A percentile compares a stretch with the other conserved stretches of the same genome.
Conservation (phyloP, 106 monocot genomes). For the Dendrobium chrysotoxum region DNA sequence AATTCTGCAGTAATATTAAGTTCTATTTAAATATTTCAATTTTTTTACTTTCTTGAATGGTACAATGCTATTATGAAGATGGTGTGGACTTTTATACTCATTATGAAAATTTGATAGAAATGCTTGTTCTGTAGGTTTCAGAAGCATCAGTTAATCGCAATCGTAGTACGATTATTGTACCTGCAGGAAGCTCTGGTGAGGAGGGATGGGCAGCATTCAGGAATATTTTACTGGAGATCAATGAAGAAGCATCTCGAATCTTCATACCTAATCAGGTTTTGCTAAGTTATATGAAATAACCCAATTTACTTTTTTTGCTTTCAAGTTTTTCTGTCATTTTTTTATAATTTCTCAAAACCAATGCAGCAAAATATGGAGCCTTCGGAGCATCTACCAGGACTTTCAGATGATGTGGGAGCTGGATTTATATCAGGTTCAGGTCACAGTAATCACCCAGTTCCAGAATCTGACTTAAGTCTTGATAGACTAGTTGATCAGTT, state of each 20-base stretch:
- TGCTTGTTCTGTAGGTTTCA: constrained; percentile 36
- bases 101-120: not conserved
- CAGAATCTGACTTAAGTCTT: constrained; percentile 59
- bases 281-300: constrained; percentile 3
- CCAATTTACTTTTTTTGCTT: not conserved
- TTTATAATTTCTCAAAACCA: not conserved
- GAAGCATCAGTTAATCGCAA: constrained; percentile 83
- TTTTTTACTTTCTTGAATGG: not conserved
- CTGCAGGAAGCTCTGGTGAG: constrained; percentile 66
- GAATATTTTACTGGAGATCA: constrained; percentile 76
- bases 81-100: not conserved
- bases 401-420: constrained; percentile 96
- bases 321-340: not conserved
- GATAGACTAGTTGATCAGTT: constrained; percentile 52
- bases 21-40: not conserved
- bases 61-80: not conserved
- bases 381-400: constrained; percentile 59
- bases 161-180: constrained; percentile 78
- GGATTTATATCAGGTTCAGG: constrained; percentile 83
- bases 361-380: constrained; percentile 52
- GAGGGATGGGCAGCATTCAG: constrained; percentile 87
- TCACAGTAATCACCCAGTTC: constrained; percentile 33
- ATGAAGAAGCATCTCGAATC: constrained; percentile 53
- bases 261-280: constrained; percentile 57
- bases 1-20: not conserved